Percentiles rank a stretch among this genome's conserved stretches.
These are phyloP conservation scores for Verticillium dahliae DNA, from an alignment of 2,329 filamentous ascomycete genomes.

Conservation along the genomic window DNA sequence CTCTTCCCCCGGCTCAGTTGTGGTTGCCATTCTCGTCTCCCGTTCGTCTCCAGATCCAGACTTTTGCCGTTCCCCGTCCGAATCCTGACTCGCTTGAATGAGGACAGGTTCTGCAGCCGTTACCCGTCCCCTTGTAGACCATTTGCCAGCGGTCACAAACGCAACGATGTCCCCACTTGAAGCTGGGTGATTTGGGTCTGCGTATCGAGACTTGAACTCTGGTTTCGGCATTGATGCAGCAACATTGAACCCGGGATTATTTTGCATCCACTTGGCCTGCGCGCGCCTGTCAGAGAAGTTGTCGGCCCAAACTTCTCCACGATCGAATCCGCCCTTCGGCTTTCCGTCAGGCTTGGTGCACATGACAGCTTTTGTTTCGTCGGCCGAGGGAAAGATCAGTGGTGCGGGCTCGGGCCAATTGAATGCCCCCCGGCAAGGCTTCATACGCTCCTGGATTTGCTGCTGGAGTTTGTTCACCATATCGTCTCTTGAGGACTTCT, in stretches of 20 bases:
- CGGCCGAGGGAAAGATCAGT: conserved; percentile 38
- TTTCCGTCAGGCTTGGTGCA: conserved; percentile 10
- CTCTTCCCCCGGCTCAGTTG: not conserved
- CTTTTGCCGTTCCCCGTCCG: conserved; percentile 4
- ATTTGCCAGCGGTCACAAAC: conserved; percentile 15
- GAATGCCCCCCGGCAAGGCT: conserved; percentile 25
- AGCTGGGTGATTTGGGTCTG: conserved; percentile 18
- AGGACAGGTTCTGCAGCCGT: not conserved
- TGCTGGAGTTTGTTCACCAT: conserved; percentile 1
- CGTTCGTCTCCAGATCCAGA: not conserved
- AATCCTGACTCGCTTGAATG: not conserved
- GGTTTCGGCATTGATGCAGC: conserved; percentile 15
- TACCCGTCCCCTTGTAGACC: not conserved
- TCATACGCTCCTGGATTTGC: conserved; percentile 2
- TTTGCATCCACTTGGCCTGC: conserved; percentile 13
- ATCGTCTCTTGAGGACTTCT: not conserved
- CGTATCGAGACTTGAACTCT: conserved; percentile 18
- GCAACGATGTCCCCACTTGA: conserved; percentile 17
- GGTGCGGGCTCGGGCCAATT: conserved; percentile 38
- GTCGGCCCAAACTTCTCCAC: conserved; percentile 14
- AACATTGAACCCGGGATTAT: conserved; percentile 8
- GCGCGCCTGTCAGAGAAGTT: conserved; percentile 14
- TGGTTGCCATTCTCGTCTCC: too few relatives aligned
- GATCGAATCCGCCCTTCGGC: conserved; percentile 12
- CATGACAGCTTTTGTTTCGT: conserved; percentile 15